Evolutionary conservation across 176 grass and related monocot genomes (phyloP).

Genomic region (Triticum dicoccoides): DNA sequence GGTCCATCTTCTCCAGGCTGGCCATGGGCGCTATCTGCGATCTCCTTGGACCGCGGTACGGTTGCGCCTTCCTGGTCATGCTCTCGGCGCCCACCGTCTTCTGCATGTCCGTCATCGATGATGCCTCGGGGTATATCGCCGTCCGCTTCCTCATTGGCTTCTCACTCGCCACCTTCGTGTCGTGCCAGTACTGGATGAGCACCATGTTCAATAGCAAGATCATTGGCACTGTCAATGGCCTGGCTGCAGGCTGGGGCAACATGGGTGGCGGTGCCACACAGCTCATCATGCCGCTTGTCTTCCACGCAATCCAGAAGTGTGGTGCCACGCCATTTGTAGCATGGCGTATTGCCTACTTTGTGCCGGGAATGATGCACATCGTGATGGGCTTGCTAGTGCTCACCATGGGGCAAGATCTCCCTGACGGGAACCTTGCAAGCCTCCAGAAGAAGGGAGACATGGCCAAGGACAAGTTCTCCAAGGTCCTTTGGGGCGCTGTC

Average conservation of each 20-base stretch:
- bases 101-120: conserved; percentile 65
- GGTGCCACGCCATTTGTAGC: conserved; percentile 54
- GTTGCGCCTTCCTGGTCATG: conserved; percentile 83
- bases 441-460: conserved; percentile 63
- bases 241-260: conserved; percentile 72
- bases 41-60: conserved; percentile 67
- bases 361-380: conserved; percentile 59
- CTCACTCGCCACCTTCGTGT: conserved; percentile 75
- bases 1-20: conserved; percentile 84
- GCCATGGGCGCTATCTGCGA: conserved; percentile 85
- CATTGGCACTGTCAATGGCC: conserved; percentile 61
- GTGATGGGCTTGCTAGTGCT: conserved; percentile 69
- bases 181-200: conserved; percentile 94
- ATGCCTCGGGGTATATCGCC: conserved; percentile 49
- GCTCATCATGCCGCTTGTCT: conserved; percentile 87
- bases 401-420: conserved; percentile 75
- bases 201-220: conserved; percentile 76
- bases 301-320: conserved; percentile 55
- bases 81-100: conserved; percentile 69
- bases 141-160: conserved; percentile 82
- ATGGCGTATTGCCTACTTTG: conserved; percentile 81
- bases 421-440: conserved; percentile 63
- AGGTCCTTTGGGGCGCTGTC: not conserved
- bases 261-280: conserved; percentile 94
- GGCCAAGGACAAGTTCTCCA: conserved; percentile 63